Base-by-base conservation (phyloP, 192 early-diverging fungal genomes). In the Lobulomyces angularis region DNA sequence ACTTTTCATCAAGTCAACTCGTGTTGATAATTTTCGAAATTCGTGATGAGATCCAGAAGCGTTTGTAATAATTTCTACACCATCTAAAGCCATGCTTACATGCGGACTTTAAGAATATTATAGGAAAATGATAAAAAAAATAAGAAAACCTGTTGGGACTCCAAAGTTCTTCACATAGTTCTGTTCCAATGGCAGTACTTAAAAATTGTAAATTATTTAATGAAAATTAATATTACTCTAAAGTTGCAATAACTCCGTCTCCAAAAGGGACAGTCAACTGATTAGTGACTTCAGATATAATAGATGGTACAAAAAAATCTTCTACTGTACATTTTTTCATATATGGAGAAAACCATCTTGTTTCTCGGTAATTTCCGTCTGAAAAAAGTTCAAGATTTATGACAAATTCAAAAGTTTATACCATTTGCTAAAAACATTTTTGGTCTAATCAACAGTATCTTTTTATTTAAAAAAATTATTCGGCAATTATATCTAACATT, bases 91-190 rank as follows among this genome's bases (percentile, higher is more conserved):
- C 78, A 94, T 83, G 0, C 65, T 64, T 43, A 95, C 95, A 52
- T 99, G 92, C 8, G 95, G 92, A 47, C 91, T 90, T 37, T 41
- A 20, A 60, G 2, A 17, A 46, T 14, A 26, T 21, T 1, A 31
- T 27, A 24, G 12, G 31, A 32, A 8, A 1, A 23, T 18, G 0
- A 24, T 12, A 43, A 23, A 5, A 6, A 43, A 1, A 22, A 27
- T 9, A 1, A 29, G 8, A 4, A 40, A 12, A 80, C 79, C 80
- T 86, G 27, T 82, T 64, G 2, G 93, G 88, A 2, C 90, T 91
- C 65, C 95, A 99, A 12, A 99, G 61, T 45, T 99, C 95, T 62
- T 99, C 95, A 48, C 95, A 99, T 41, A 88, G 65, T 58, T 99
- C 95, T 1, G 86, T 73, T 8, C 95, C 95, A 36, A 98, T 62